Base-by-base conservation (phyloP, 768 basidiomycete genomes). In the Paxillus involutus region DNA sequence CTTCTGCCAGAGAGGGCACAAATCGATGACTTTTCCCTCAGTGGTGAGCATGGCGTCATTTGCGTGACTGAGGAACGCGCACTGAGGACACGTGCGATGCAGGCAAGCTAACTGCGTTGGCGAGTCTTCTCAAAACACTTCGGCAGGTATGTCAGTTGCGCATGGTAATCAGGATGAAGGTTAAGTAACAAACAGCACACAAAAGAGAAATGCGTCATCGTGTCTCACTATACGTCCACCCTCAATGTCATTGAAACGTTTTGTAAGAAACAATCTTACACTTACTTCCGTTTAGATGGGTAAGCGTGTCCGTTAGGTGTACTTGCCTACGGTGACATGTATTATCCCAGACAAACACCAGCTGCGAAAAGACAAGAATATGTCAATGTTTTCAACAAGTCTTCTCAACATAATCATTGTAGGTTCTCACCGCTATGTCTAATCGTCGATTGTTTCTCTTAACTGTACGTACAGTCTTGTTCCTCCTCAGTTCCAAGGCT, bases 221-320 rank as follows among this genome's bases (percentile, higher is more conserved):
- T 96, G 33, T 98, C 94, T n/a, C 95, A 98, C 67, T 99, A 90
- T 64, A 98, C 95, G 0, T 88, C 89, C 5, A 97, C 95, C 2
- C 83, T 99, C 49, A 91, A 98, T 64, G 83, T 99, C 52, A 75
- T 99, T 30, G 93, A 98, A 73, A 83, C 83, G 3, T 89, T 86
- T 60, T 96, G 94, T 73, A 82, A 85, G 68, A 83, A 80, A 58
- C 83, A 79, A 61, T 73, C 76, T 10, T 98, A 94, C 68, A 85
- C 86, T 0, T 91, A 82, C 65, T 82, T 88, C 58, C 84, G 97
- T 3, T 78, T 98, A 33, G 96, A 99, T 65, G 96, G 97, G 88
- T 91, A 52, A 32, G 35, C 14, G 64, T 51, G 30, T 36, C 21
- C 24, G 8, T 10, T 29, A 41, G 12, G 33, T 41, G 12, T 29